These are phyloP conservation scores for Exobasidium cylindrosporum DNA, from an alignment of 1,284 basidiomycete genomes.

Conservation along the genomic window DNA sequence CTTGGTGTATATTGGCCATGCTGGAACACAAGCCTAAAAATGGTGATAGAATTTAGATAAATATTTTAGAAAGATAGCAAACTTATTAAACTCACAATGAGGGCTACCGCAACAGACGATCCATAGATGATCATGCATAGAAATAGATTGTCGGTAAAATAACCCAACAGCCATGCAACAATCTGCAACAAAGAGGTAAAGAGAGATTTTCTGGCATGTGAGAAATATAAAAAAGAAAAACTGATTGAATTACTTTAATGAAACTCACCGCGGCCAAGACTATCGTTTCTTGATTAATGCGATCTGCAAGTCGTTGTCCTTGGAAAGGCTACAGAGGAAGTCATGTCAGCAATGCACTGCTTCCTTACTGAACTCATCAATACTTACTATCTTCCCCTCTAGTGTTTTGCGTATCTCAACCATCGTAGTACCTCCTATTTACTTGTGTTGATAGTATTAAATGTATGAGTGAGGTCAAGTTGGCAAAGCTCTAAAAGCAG, in stretches of 20 bases:
- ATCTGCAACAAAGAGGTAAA: slow-evolving; percentile 1
- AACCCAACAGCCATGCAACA: slow-evolving; percentile 13
- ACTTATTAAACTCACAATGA: slow-evolving; percentile 12
- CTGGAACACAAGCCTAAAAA: slow-evolving; percentile 11
- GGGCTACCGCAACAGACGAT: not conserved
- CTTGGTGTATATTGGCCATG: slow-evolving; percentile 12
- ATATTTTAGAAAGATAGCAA: not conserved
- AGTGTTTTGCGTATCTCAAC: slow-evolving; percentile 10
- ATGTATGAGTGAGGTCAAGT: no score
- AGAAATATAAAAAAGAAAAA: not conserved
- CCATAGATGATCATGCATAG: slow-evolving; percentile 16
- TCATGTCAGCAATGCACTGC: not conserved
- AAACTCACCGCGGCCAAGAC: slow-evolving; percentile 17
- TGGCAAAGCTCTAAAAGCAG: no score
- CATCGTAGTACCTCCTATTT: slow-evolving; percentile 4
- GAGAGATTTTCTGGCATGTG: not conserved
- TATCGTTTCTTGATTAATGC: slow-evolving; percentile 16
- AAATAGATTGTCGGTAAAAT: slow-evolving; percentile 12
- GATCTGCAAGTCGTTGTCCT: slow-evolving; percentile 17
- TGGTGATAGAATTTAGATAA: not conserved
- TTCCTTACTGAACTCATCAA: not conserved
- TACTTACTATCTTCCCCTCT: slow-evolving; percentile 19
- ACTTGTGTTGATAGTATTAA: no score
- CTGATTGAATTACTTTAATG: no score
- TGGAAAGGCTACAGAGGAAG: slow-evolving; percentile 11